Conservation (phyloP, 257 asterid species). For the Fraxinus cuspidata region DNA sequence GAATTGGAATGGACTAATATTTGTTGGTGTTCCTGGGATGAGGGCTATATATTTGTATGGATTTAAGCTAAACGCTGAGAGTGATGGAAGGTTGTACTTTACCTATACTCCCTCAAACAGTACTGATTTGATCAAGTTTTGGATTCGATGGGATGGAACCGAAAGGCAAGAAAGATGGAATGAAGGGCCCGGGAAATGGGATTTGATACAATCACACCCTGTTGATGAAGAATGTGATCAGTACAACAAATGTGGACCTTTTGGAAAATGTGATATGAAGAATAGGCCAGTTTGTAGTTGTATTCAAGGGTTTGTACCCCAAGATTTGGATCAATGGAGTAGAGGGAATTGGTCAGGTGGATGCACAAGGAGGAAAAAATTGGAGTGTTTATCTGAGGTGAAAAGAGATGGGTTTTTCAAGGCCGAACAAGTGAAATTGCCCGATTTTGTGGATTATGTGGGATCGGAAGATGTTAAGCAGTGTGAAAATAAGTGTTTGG, state of each 20-base stretch:
- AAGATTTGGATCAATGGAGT: conserved; percentile 46
- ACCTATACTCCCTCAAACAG: conserved; percentile 34
- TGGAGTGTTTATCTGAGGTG: conserved; percentile 37
- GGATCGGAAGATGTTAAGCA: conserved; percentile 27
- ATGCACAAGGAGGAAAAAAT: conserved; percentile 49
- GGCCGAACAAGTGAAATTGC: conserved; percentile 54
- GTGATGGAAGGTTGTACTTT: conserved; percentile 31
- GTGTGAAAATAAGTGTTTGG: conserved; percentile 49
- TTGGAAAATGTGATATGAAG: conserved; percentile 42
- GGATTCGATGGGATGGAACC: conserved; percentile 43
- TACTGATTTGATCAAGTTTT: conserved; percentile 42
- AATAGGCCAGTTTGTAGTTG: conserved; percentile 45
- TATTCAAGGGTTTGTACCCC: conserved; percentile 54
- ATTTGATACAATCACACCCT: conserved; percentile 48
- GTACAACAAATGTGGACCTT: conserved; percentile 66
- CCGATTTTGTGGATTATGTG: conserved; percentile 55
- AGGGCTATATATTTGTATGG: conserved; percentile 42
- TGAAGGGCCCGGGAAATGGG: conserved; percentile 37
- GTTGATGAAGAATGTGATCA: conserved; percentile 39
- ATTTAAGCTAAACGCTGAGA: conserved; percentile 38
- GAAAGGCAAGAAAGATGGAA: conserved; percentile 55
- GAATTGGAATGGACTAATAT: conserved; percentile 52
- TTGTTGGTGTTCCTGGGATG: conserved; percentile 51
- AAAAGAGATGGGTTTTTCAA: conserved; percentile 43
- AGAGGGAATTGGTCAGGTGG: conserved; percentile 60